Evolutionary conservation across 768 basidiomycete species (phyloP).

Genomic region (Tubosaeta sp.): DNA sequence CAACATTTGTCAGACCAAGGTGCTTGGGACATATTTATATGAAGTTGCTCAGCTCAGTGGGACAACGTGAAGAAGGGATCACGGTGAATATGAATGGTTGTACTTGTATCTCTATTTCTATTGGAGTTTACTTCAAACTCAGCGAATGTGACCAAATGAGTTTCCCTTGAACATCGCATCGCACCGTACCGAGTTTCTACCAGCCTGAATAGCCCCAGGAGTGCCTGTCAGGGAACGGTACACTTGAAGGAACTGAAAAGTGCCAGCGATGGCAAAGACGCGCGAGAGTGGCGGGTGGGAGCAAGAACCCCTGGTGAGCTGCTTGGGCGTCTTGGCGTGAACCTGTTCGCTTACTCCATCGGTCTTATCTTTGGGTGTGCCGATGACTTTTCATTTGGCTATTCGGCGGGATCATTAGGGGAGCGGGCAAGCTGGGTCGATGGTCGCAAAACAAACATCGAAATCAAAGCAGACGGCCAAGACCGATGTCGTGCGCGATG

Average conservation of each 20-base stretch:
- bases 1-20: constrained; percentile 24
- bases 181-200: neutral
- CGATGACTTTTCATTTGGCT: neutral
- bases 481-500: constrained; percentile 35
- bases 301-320: constrained; percentile 14
- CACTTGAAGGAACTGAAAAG: neutral
- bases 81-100: neutral
- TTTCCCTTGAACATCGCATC: neutral
- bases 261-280: constrained; percentile 11
- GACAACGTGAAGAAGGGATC: constrained; percentile 11
- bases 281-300: constrained; percentile 15
- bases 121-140: constrained; percentile 14
- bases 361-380: neutral
- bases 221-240: neutral
- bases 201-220: neutral
- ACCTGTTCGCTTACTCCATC: constrained; percentile 12
- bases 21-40: constrained; percentile 31
- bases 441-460: constrained; percentile 1
- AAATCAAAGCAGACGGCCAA: constrained; percentile 1
- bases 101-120: neutral
- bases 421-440: constrained; percentile 1
- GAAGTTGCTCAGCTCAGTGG: constrained; percentile 24
- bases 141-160: constrained; percentile 11
- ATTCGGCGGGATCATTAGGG: constrained; percentile 1
- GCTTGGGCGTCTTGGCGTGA: neutral